These are phyloP conservation scores for Nematodospora anomalae DNA, from an alignment of 1,139 yeast species.

Conservation along the genomic window DNA sequence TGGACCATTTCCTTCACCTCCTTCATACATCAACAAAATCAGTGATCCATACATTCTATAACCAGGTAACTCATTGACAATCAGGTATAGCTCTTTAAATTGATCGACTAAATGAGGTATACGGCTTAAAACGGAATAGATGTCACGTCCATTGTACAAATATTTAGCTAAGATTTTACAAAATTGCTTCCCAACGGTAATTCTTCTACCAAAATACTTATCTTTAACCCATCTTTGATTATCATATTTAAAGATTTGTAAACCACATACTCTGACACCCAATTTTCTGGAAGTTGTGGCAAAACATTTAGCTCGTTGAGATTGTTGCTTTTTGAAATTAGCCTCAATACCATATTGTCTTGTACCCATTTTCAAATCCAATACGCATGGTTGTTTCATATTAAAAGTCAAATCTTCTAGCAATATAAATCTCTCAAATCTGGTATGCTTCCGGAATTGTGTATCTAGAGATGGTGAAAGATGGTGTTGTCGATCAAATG, in stretches of 20 bases:
- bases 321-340: constrained; percentile 61
- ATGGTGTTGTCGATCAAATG: neutral
- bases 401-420: constrained; percentile 88
- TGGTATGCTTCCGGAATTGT: constrained; percentile 41
- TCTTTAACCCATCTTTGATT: constrained; percentile 57
- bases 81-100: constrained; percentile 55
- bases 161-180: constrained; percentile 71
- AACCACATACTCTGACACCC: constrained; percentile 94
- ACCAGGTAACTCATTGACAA: constrained; percentile 61
- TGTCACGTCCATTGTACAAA: constrained; percentile 69
- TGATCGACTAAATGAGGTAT: constrained; percentile 66
- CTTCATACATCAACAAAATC: constrained; percentile 85
- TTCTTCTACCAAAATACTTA: constrained; percentile 86
- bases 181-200: constrained; percentile 75
- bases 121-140: constrained; percentile 62
- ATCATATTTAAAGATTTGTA: constrained; percentile 75
- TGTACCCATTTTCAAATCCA: constrained; percentile 97
- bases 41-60: constrained; percentile 93
- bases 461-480: neutral
- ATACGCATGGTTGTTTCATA: constrained; percentile 81
- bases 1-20: constrained; percentile 29
- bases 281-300: constrained; percentile 76
- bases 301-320: constrained; percentile 81
- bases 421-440: constrained; percentile 80
- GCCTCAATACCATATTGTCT: constrained; percentile 98